Base-by-base conservation (phyloP, 352 stramenopile genomes). In the Phytophthora chlamydospora region DNA sequence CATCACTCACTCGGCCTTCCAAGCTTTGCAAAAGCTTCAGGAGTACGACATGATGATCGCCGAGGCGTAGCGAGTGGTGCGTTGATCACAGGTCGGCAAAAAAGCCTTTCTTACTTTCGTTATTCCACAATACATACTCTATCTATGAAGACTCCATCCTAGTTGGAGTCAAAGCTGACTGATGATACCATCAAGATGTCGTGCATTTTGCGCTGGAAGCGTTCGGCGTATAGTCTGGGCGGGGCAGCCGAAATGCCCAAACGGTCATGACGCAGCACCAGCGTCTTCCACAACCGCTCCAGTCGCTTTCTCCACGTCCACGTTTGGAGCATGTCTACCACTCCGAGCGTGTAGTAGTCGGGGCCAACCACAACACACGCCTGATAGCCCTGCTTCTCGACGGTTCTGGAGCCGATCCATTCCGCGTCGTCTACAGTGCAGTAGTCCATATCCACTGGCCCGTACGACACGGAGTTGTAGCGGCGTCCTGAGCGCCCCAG, bases 311-410 rank as follows among this genome's bases (percentile, higher is more conserved):
- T 36, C 71, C 76, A 91, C 33, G 88, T 97, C 87, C 86, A 97
- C 21, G 84, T 92, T 63, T 97, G 89, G 24, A 97, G 68, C 62
- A 97, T 96, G 59, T 97, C 89, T n/a, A 97, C 87, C 21, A 97
- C 68, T 33, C 89, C 89, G 33, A 97, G 66, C 27, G 90, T 96
- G 58, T 97, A 97, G 46, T 89, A 91, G 51, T 95, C 85, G 0
- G 89, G 88, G 0, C 86, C 88, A 43, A 95, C 72, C 0, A 97
- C 85, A 32, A 85, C 81, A 31, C 62, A 87, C 14, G 83, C 85
- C 39, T 89, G 79, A 42, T 90, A 92, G 0, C 84, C 86, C 7
- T 54, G 62, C 42, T 91, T 95, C 29, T 86, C 83, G 8, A 86
- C 42, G 7, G 75, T 77, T 35, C 86, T 78, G 31, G 53, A 63